Evolutionary conservation across 2,329 filamentous ascomycete species (phyloP).

Genomic region (Colletotrichum incanum): DNA sequence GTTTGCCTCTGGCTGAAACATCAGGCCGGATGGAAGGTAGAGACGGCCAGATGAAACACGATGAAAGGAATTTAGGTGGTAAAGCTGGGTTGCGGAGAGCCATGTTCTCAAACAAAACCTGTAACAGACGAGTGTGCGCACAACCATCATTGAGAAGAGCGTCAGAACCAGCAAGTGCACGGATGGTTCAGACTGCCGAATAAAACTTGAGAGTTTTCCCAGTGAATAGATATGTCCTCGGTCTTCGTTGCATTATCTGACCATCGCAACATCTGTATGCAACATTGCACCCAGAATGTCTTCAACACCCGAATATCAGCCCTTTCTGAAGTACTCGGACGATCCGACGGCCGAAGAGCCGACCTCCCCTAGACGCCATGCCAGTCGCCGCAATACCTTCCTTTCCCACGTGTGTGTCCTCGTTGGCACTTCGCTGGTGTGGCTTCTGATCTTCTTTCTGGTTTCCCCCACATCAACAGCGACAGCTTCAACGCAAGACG

Average conservation of each 20-base stretch:
- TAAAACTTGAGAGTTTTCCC: conserved; percentile 29
- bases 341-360: conserved; percentile 42
- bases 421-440: conserved; percentile 46
- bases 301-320: conserved; percentile 42
- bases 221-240: fast-evolving
- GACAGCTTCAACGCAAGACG: neutral
- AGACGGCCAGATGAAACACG: conserved; percentile 28
- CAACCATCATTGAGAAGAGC: neutral
- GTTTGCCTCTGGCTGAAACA: conserved; percentile 18
- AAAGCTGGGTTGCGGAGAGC: neutral
- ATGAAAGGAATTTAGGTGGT: neutral
- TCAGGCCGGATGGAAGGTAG: neutral
- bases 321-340: conserved; percentile 44
- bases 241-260: neutral
- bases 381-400: conserved; percentile 26
- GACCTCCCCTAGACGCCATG: conserved; percentile 6
- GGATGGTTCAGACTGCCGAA: neutral
- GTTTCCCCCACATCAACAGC: conserved; percentile 21
- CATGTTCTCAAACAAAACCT: conserved; percentile 25
- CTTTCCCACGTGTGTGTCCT: conserved; percentile 44
- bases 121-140: conserved; percentile 22
- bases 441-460: conserved; percentile 44
- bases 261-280: conserved; percentile 20
- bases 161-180: neutral
- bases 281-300: conserved; percentile 36